These are phyloP conservation scores for Stenogyne calaminthoides DNA, from an alignment of 305 asterid species.

Conservation along the genomic window DNA sequence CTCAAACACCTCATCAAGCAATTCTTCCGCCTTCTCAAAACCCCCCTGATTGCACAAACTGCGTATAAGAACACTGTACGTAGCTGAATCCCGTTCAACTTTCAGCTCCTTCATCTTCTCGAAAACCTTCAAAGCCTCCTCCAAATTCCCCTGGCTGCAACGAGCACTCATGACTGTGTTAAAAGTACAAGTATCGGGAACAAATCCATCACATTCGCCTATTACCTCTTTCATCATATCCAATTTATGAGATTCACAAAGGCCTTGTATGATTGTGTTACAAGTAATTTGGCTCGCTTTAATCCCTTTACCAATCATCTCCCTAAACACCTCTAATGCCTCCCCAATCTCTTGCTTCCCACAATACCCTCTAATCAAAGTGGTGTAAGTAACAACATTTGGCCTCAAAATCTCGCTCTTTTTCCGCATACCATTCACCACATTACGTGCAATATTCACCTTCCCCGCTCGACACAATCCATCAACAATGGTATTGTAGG, in stretches of 20 bases:
- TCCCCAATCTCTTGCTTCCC: slow-evolving; percentile 50
- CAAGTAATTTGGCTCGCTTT: slow-evolving; percentile 63
- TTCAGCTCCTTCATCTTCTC: slow-evolving; percentile 67
- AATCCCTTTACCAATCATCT: slow-evolving; percentile 58
- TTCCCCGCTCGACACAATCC: slow-evolving; percentile 87
- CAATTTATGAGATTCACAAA: slow-evolving; percentile 58
- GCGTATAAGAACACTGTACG: slow-evolving; percentile 64
- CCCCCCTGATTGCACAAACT: slow-evolving; percentile 48
- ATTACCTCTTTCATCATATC: slow-evolving; percentile 61
- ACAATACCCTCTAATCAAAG: slow-evolving; percentile 87
- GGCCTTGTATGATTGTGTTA: slow-evolving; percentile 77
- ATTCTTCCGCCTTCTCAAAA: slow-evolving; percentile 60
- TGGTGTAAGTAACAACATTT: slow-evolving; percentile 76
- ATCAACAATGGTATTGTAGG: slow-evolving; percentile 77
- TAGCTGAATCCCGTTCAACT: slow-evolving; percentile 67
- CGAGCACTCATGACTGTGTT: slow-evolving; percentile 71
- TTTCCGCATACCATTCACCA: slow-evolving; percentile 63
- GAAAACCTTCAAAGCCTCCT: slow-evolving; percentile 57
- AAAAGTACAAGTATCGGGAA: slow-evolving; percentile 80
- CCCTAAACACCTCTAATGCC: slow-evolving; percentile 55
- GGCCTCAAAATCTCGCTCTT: slow-evolving; percentile 64
- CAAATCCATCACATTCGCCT: slow-evolving; percentile 49
- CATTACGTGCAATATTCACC: slow-evolving; percentile 62
- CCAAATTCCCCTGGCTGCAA: slow-evolving; percentile 53
- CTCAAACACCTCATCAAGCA: slow-evolving; percentile 59